phyloP scores from a whole-genome alignment of 331 rosid species.

The Rosa hybrid region DNA sequence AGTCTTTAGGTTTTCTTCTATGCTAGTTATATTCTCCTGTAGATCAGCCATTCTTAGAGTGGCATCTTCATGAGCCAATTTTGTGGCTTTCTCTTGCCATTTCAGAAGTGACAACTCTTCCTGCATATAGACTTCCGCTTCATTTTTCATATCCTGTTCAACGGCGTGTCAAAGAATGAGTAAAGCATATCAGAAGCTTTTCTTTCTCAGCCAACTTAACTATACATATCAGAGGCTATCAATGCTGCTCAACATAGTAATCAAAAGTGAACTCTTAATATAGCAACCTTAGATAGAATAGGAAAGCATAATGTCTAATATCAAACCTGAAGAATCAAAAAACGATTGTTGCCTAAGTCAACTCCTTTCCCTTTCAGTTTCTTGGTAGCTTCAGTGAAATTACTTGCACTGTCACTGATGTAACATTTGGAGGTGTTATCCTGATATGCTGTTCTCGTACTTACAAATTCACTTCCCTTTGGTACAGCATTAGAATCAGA shows the following conservation, averaged over 20 bases:
- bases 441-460: constrained; percentile 81
- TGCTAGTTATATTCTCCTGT: constrained; percentile 43
- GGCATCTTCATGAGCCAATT: constrained; percentile 77
- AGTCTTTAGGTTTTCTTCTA: constrained; percentile 71
- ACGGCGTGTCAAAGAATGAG: constrained; percentile 22
- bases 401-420: constrained; percentile 75
- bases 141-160: constrained; percentile 85
- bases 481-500: background rate
- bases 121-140: constrained; percentile 88
- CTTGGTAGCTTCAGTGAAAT: constrained; percentile 93
- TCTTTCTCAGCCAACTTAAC: too few relatives aligned
- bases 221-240: background rate
- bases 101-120: constrained; percentile 82
- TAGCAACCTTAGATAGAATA: constrained; percentile 6
- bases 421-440: constrained; percentile 93
- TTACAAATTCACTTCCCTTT: constrained; percentile 75
- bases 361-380: constrained; percentile 94
- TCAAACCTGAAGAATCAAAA: constrained; percentile 89
- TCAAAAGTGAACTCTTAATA: constrained; percentile 31
- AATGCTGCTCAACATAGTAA: constrained; percentile 66
- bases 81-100: constrained; percentile 93
- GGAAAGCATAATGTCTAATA: background rate
- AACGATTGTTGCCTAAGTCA: constrained; percentile 92
- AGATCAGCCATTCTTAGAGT: constrained; percentile 51
- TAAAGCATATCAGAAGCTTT: constrained; percentile 10